Percentiles rank a stretch among this genome's conserved stretches.
Evolutionary conservation across 306 rosid genomes (phyloP).

Genomic region (Dalbergia oliveri): DNA sequence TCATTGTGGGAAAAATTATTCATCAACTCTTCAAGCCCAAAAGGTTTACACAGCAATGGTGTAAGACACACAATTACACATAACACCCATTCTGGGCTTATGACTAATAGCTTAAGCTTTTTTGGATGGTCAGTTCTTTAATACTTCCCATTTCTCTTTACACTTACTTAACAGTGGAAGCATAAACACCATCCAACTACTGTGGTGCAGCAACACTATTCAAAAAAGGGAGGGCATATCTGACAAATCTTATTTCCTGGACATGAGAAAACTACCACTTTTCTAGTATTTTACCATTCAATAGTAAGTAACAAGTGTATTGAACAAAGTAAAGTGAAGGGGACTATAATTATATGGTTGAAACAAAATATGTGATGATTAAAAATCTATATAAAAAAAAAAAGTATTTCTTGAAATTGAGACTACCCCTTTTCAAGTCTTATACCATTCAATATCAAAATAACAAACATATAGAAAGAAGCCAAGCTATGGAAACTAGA

Average conservation of each 20-base stretch:
- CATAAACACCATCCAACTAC: background rate
- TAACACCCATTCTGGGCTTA: background rate
- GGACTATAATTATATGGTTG: background rate
- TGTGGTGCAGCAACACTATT: background rate
- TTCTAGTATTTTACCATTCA: background rate
- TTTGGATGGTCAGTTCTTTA: background rate
- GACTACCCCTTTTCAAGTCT: background rate
- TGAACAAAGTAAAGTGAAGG: background rate
- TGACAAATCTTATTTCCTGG: conserved; percentile 1
- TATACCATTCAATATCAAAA: conserved; percentile 3
- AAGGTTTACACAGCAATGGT: background rate
- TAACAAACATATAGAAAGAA: background rate
- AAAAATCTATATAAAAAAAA: background rate
- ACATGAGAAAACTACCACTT: conserved; percentile 3
- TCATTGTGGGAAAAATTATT: background rate
- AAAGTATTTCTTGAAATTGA: background rate
- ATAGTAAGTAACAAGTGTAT: background rate
- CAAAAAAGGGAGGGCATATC: background rate
- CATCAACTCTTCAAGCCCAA: conserved; percentile 6
- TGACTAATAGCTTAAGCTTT: conserved; percentile 8
- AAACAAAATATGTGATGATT: background rate
- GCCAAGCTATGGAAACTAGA: background rate
- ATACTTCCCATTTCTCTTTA: background rate
- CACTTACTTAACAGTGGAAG: background rate
- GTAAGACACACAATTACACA: background rate